These are phyloP conservation scores for Pythium insidiosum DNA, from an alignment of 352 stramenopile species.

Conservation along the genomic window DNA sequence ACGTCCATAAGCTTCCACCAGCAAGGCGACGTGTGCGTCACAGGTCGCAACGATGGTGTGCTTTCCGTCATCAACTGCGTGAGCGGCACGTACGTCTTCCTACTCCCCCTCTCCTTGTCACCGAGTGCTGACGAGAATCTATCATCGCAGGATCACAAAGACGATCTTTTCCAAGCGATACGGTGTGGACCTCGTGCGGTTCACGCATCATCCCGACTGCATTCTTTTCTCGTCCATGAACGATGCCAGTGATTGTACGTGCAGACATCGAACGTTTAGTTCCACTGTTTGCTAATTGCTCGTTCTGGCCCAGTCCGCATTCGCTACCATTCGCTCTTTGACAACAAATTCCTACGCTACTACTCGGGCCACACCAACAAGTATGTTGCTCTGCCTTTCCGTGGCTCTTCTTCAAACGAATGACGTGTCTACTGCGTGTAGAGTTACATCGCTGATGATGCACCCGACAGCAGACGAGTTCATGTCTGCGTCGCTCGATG, in stretches of 20 bases:
- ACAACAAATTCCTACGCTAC: slow-evolving; percentile 88
- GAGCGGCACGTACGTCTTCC: slow-evolving; percentile 58
- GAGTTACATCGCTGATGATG: slow-evolving; percentile 82
- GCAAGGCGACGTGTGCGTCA: slow-evolving; percentile 69
- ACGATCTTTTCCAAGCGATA: slow-evolving; percentile 83
- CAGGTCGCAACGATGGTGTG: slow-evolving; percentile 67
- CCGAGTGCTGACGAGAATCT: no score
- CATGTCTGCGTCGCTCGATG: slow-evolving; percentile 70
- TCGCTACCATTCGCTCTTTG: slow-evolving; percentile 83
- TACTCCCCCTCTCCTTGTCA: not conserved
- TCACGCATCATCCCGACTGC: slow-evolving; percentile 79
- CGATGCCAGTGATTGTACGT: slow-evolving; percentile 58
- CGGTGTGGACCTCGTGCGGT: slow-evolving; percentile 67
- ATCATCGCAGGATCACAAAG: slow-evolving; percentile 75
- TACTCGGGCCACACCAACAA: slow-evolving; percentile 70
- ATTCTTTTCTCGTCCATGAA: slow-evolving; percentile 82
- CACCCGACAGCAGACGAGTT: slow-evolving; percentile 81
- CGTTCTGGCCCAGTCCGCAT: slow-evolving; percentile 42
- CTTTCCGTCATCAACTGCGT: slow-evolving; percentile 79
- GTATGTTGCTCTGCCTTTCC: slow-evolving; percentile 17
- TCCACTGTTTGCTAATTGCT: slow-evolving; percentile 3
- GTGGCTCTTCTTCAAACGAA: not conserved
- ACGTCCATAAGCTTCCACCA: slow-evolving; percentile 74
- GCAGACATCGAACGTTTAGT: not conserved
- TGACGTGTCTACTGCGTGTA: slow-evolving; percentile 6